Base-by-base conservation (phyloP, 768 basidiomycete species). In the Bullera alba region DNA sequence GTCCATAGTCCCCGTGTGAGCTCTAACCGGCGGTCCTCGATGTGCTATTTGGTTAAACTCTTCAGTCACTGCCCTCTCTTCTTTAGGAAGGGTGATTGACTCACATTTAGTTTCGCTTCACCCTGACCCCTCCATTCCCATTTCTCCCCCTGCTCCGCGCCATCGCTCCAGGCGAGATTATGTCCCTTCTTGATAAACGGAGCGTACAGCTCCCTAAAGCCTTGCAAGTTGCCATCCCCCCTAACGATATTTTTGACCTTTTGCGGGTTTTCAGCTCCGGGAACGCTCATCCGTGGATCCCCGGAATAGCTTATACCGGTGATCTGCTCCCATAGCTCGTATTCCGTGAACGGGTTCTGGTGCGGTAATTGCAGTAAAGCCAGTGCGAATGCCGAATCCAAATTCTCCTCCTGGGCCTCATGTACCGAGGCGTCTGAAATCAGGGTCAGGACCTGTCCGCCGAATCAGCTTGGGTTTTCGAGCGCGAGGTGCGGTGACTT, bases 241-340 rank as follows among this genome's bases (percentile, higher is more conserved):
- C 77, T 76, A 35, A 97, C 92, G 60, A 99, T 96, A 73, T 96
- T 97, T 41, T 76, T 76, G n/a, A 99, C 85, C 75, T 99, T 99
- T 54, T 81, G 78, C 25, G 91, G 83, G 74, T 97, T 95, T 78
- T 99, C 95, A 0, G 83, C 90, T 1, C 91, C 91, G 4, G 92
- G 80, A 41, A 86, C 65, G 7, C 58, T 59, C 95, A 99, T 99
- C 38, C 95, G 82, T 27, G 88, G 87, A 67, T 99, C 57, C 57
- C 73, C 72, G 16, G 66, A 74, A 65, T 99, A 99, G 55, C 83
- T 85, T 19, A 99, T 82, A 0, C 83, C 80, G 0, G 93, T 84
- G 45, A 99, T 85, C 38, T 82, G 80, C 59, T 84, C 83, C 66
- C 88, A 99, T 2, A 99, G 80, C 53, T 85, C 78, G 5, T 78